A percentile compares a stretch with the other conserved stretches of the same genome.
phyloP scores from a whole-genome alignment of 169 alveolate species.

The Eimeria acervulina region DNA sequence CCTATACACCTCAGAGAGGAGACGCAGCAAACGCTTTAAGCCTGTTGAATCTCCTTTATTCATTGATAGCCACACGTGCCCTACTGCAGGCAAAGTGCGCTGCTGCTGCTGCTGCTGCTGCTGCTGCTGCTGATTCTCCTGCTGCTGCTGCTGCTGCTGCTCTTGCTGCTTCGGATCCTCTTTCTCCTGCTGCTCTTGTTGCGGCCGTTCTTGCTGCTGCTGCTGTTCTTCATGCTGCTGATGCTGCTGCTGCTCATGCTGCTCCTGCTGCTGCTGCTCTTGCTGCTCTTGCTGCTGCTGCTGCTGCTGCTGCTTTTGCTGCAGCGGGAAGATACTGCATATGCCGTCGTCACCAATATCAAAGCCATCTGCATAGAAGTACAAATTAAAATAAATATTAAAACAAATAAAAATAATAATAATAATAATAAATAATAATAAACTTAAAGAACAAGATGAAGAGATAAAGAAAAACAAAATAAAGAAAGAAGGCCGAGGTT shows the following conservation, averaged over 20 bases:
- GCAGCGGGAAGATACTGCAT: too few relatives aligned
- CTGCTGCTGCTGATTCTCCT: not conserved
- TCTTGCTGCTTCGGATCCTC: not conserved
- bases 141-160: slow-evolving; percentile 21
- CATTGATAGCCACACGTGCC: not conserved
- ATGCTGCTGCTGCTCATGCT: slow-evolving; percentile 6
- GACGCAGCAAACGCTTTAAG: not conserved
- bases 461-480: too few relatives aligned
- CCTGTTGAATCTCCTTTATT: too few relatives aligned
- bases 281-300: not conserved
- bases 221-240: not conserved
- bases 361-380: too few relatives aligned
- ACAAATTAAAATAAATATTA: too few relatives aligned
- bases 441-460: too few relatives aligned
- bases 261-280: slow-evolving; percentile 7
- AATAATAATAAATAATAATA: too few relatives aligned
- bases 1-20: not conserved
- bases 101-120: not conserved
- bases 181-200: slow-evolving; percentile 15
- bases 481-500: too few relatives aligned
- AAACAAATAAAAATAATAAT: too few relatives aligned
- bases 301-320: not conserved
- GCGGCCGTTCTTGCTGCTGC: not conserved
- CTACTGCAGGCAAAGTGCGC: not conserved
- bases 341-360: too few relatives aligned